A percentile compares a stretch with the other conserved stretches of the same genome.
phyloP scores from a whole-genome alignment of 2,329 filamentous ascomycete genomes.

The Coccinonectria pachysandricola region DNA sequence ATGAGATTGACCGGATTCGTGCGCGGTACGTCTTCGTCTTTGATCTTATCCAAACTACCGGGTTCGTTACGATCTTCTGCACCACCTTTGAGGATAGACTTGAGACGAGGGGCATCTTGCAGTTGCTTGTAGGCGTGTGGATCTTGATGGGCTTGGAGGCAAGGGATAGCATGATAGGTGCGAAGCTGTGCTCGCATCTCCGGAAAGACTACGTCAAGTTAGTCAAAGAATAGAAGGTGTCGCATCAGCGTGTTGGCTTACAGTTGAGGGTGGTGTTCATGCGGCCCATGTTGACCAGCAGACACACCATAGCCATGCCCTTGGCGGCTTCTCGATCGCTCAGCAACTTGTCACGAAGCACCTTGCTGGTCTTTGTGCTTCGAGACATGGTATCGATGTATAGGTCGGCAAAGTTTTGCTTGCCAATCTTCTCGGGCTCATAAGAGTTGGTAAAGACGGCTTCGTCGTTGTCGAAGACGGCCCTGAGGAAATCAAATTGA shows the following conservation, averaged over 20 bases:
- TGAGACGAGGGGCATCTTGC: constrained; percentile 89
- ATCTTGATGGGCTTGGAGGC: constrained; percentile 87
- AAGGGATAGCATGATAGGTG: constrained; percentile 97
- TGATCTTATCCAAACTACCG: constrained; percentile 72
- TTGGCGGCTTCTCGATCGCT: constrained; percentile 86
- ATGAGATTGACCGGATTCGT: constrained; percentile 97
- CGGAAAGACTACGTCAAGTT: constrained; percentile 69
- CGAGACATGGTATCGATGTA: constrained; percentile 98
- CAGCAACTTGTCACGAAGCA: constrained; percentile 90
- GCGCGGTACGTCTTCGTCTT: constrained; percentile 50
- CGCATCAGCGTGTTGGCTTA: constrained; percentile 32
- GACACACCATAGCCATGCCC: constrained; percentile 98
- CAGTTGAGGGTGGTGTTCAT: constrained; percentile 99
- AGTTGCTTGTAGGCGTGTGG: constrained; percentile 95
- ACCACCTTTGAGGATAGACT: constrained; percentile 94
- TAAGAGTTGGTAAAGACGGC: constrained; percentile 87
- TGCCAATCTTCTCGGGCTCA: constrained; percentile 48
- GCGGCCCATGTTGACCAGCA: constrained; percentile 90
- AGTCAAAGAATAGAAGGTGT: constrained; percentile 5
- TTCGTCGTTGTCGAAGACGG: constrained; percentile 65
- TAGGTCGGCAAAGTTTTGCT: constrained; percentile 81
- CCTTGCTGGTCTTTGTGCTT: constrained; percentile 98
- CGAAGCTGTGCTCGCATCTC: constrained; percentile 97
- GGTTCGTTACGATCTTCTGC: constrained; percentile 85
- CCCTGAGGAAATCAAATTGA: constrained; percentile 74